Base-by-base conservation (phyloP, 139 green algal species). In the Chlamydomonas schloesseri region DNA sequence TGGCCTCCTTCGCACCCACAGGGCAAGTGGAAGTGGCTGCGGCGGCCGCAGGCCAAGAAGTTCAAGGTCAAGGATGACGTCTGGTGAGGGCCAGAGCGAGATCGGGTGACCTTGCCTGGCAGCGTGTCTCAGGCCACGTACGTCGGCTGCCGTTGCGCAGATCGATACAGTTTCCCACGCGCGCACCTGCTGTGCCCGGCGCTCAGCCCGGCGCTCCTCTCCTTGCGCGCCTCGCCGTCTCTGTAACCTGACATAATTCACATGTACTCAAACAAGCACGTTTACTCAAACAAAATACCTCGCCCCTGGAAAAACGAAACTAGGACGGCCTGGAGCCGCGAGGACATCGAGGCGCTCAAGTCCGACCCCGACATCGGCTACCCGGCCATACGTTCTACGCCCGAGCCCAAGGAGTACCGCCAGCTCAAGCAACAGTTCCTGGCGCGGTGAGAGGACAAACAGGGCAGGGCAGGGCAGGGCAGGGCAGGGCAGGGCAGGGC, bases 21-120 rank as follows among this genome's bases (percentile, higher is more conserved):
- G 70, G 70, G 70, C 70, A 75, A 75, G 70, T 75, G 70, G 70
- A 33, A 57, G 37, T 75, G 70, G 70, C 70, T 75, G 23, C 21
- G 24, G 36, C 70, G 70, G 70, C 70, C 70, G 4, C 21, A 6
- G 36, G 70, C 18, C 37, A 23, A 8, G 6, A 31, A 33, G 23
- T 75, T 75, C 70, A 75, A 75, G 70, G 70, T 75, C 10, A 8
- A 23, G 65, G 31, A 69, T 23, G 26, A 31, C 26, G 3, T 34
- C 2, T 69, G 42, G 42, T 50, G 42, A 50, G 42, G n/a, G n/a
- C n/a, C n/a, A n/a, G n/a, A n/a, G n/a, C n/a, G n/a, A n/a, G n/a
- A n/a, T n/a, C 42, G 42, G 8, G 42, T 50, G 42, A 8, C 6
- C 42, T 8, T 50, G 42, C 42, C 42, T 50, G 42, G n/a, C n/a